phyloP scores from a whole-genome alignment of 2,329 filamentous ascomycete genomes.

The Drechslerella coelobrocha region DNA sequence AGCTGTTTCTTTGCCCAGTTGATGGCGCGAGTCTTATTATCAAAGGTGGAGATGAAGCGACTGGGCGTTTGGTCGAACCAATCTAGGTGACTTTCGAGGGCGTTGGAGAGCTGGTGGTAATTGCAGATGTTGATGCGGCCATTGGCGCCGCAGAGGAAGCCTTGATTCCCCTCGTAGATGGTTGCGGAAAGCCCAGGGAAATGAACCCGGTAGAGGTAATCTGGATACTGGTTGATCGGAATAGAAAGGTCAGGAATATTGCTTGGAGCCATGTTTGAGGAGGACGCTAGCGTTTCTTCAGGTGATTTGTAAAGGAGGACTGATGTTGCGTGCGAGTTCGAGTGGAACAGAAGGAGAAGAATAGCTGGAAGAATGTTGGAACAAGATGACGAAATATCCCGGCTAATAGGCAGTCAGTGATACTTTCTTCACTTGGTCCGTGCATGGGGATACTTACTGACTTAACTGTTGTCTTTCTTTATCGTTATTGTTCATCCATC shows the following conservation, averaged over 20 bases:
- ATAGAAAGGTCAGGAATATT: conserved; percentile 5
- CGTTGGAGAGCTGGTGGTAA: neutral
- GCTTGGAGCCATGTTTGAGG: neutral
- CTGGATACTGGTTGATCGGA: neutral
- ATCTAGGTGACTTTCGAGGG: conserved; percentile 16
- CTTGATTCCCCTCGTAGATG: neutral
- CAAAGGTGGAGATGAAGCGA: conserved; percentile 31
- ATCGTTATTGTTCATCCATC: too few species aligned
- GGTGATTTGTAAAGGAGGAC: too few species aligned
- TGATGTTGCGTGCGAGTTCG: too few species aligned
- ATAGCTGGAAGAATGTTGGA: too few species aligned
- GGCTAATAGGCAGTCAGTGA: too few species aligned
- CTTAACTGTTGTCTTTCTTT: too few species aligned
- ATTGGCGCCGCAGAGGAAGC: neutral
- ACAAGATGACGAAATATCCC: too few species aligned
- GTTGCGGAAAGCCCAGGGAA: conserved; percentile 8
- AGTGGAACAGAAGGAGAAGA: too few species aligned
- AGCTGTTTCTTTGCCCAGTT: conserved; percentile 14
- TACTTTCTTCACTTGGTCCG: too few species aligned
- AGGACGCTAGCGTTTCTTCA: neutral
- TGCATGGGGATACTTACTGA: too few species aligned
- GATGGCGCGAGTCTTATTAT: neutral
- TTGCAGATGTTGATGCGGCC: conserved; percentile 16
- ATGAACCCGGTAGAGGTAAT: conserved; percentile 27
- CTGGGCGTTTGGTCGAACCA: neutral